Base-by-base conservation (phyloP, 2,329 filamentous ascomycete genomes). In the Cordyceps javanica region DNA sequence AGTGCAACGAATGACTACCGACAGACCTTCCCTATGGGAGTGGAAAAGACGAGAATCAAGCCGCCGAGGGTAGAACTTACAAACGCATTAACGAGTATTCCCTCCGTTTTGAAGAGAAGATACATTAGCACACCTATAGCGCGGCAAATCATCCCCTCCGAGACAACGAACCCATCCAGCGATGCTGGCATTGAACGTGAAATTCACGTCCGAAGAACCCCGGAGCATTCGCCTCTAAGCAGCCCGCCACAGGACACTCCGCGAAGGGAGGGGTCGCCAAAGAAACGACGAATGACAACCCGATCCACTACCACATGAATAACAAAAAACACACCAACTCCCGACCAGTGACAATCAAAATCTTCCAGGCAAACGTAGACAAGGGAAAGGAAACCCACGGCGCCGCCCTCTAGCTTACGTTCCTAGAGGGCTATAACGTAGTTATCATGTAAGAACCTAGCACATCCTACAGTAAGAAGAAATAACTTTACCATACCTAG, bases 401-500 rank as follows among this genome's bases (percentile, higher is more conserved):
- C 16, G 19, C 41, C 14, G 14, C 52, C 52, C 52, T 55, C 30
- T 13, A 55, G 41, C 30, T 55, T 39, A n/a, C n/a, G 14, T 55
- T 45, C 21, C 28, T 46, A 19, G 41, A 55, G 52, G 52, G 52
- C 41, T 55, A n/a, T 21, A 55, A 55, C 19, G 25, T 55, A 9
- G 28, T 55, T 1, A 55, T 55, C 26, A 2, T 55, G 28, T n/a
- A 55, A 30, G 52, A 55, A 55, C 52, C 16, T 28, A 55, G 38
- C 21, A 55, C 21, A 28, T 55, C 30, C 14, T 55, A 28, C 23
- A 28, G 41, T 16, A 52, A 52, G 23, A 8, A 52, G 25, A 52
- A 52, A 38, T 2, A 52, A 23, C 49, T 52, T 16, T 52, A 28
- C 23, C 13, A 9, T 11, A 52, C 49, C 4, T 19, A 52, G 49